These are phyloP conservation scores for Dendrobium officinale DNA, from an alignment of 106 monocot species.

Conservation along the genomic window DNA sequence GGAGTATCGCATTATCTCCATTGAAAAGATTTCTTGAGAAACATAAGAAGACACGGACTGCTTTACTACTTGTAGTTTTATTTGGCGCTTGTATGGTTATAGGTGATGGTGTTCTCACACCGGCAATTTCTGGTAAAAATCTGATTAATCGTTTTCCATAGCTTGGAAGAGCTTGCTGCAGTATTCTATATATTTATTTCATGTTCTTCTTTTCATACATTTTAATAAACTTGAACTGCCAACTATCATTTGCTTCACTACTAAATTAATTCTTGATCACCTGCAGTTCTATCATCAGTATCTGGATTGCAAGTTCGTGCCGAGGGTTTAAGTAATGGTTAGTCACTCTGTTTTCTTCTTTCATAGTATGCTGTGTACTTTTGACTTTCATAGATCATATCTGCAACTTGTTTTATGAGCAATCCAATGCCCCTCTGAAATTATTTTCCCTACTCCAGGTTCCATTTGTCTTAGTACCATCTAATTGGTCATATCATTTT, in stretches of 20 bases:
- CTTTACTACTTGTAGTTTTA: slow-evolving; percentile 61
- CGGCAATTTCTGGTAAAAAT: slow-evolving; percentile 76
- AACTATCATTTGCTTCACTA: neutral
- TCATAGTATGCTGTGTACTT: neutral
- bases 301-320: slow-evolving; percentile 66
- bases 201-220: neutral
- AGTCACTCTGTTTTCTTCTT: neutral
- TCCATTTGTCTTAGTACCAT: neutral
- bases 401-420: neutral
- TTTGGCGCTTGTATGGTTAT: slow-evolving; percentile 91
- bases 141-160: neutral
- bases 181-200: neutral
- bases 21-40: slow-evolving; percentile 74
- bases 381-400: neutral
- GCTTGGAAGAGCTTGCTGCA: neutral
- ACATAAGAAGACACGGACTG: slow-evolving; percentile 60
- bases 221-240: neutral
- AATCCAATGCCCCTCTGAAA: neutral
- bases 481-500: neutral
- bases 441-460: neutral
- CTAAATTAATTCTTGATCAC: slow-evolving; percentile 16
- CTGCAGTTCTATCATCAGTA: slow-evolving; percentile 69
- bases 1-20: slow-evolving; percentile 29
- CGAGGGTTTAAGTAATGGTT: slow-evolving; percentile 37
- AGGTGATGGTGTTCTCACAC: slow-evolving; percentile 81